A percentile compares a stretch with the other conserved stretches of the same genome.
Conservation (phyloP, 2,329 filamentous ascomycete species). For the Fusarium virguliforme region DNA sequence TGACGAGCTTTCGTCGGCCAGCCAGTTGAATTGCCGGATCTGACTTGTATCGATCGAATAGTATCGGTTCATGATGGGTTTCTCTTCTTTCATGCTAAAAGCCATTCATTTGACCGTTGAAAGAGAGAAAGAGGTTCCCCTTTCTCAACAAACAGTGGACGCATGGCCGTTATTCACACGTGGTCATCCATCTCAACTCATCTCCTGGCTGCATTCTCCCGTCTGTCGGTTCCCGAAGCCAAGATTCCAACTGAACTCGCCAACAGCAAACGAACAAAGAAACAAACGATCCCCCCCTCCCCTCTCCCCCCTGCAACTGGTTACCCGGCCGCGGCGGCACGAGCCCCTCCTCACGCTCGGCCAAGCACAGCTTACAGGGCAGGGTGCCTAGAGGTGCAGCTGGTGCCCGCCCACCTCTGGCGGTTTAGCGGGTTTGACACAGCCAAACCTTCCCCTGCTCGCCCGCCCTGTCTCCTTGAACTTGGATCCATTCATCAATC, state of each 20-base stretch:
- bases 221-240: slow-evolving; percentile 7
- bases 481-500: slow-evolving; percentile 6
- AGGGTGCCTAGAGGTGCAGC: slow-evolving; percentile 1
- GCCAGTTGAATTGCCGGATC: slow-evolving; percentile 30
- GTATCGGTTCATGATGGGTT: not conserved
- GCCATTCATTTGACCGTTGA: not conserved
- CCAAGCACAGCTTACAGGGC: slow-evolving; percentile 33
- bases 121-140: not conserved
- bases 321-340: slow-evolving; percentile 42
- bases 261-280: slow-evolving; percentile 28
- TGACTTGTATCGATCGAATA: slow-evolving; percentile 9
- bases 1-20: too few relatives aligned
- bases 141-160: slow-evolving; percentile 1
- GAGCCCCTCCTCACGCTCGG: slow-evolving; percentile 35
- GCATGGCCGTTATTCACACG: slow-evolving; percentile 1
- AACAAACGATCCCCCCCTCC: slow-evolving; percentile 5
- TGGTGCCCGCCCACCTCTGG: not conserved
- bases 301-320: slow-evolving; percentile 32
- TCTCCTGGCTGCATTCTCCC: slow-evolving; percentile 2
- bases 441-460: slow-evolving; percentile 7
- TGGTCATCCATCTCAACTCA: not conserved
- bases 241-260: not conserved
- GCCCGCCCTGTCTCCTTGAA: slow-evolving; percentile 10
- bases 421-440: slow-evolving; percentile 6
- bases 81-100: not conserved